Evolutionary conservation across 179 eudicot species (phyloP), one percentile per base, ranked within the genome.

Genomic region (Nepenthes alata): DNA sequence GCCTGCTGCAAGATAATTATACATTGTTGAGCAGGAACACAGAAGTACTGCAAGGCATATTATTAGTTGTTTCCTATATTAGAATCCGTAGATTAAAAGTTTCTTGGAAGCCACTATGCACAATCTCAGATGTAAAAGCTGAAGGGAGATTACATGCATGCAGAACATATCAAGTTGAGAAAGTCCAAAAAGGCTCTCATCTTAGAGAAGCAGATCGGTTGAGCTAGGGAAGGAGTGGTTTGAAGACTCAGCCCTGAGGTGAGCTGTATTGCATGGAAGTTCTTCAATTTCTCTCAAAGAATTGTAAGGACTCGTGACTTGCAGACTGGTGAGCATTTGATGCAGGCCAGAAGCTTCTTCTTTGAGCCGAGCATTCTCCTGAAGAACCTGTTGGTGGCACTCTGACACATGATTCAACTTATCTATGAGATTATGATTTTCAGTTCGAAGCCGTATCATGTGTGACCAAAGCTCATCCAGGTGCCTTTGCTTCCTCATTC

Each of bases 401-500:
- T 89, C 83, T 0, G 78, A 74, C 10, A 76, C 56, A 38, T 67
- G 41, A 53, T 80, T 89, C 37, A 89, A 58, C 59, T 79, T 83
- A 7, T 86, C 81, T 3, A 89, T 51, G 41, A 89, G 79, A 15
- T 72, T 78, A 35, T 72, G 81, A 16, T 89, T 89, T 58, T 89
- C 96, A n/a, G 82, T 82, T 12, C 87, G 62, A 6, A 89, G 88
- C 56, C 86, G 77, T 35, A 86, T 49, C 10, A 89, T 88, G 58
- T 86, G 96, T 0, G 94, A 74, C 93, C 90, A 84, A 2, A 86
- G 83, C 69, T 86, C 94, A 41, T 89, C 88, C 2, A 89, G 74
- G 61, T 89, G 96, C 71, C 69, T 78, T 60, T 89, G 96, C 62
- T 89, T 89, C 53, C 96, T 78, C 93, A 88, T 86, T 59, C 96